phyloP scores from a whole-genome alignment of 176 grass and related monocot genomes.

The Aegilops umbellulata region DNA sequence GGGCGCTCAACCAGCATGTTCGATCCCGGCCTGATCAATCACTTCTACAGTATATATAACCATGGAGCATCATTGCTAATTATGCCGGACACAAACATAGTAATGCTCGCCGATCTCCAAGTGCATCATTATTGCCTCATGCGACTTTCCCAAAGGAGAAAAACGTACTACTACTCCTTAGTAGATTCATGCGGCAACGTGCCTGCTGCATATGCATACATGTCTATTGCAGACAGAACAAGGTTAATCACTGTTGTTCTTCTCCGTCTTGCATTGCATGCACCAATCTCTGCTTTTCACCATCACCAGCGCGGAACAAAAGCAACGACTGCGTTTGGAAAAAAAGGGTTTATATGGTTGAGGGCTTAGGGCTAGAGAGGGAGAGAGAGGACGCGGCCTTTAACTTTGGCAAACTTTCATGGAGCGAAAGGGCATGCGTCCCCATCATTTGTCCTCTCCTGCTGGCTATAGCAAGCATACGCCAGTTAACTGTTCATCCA shows the following conservation, averaged over 20 bases:
- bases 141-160: slow-evolving; percentile 23
- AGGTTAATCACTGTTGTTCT: no score
- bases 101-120: background rate
- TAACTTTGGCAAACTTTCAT: slow-evolving; percentile 48
- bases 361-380: background rate
- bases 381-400: background rate
- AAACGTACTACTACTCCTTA: background rate
- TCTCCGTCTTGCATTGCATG: background rate
- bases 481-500: slow-evolving; percentile 34
- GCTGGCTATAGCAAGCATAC: background rate
- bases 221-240: no score
- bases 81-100: slow-evolving; percentile 13
- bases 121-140: slow-evolving; percentile 35
- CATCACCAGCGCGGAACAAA: slow-evolving; percentile 29
- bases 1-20: background rate
- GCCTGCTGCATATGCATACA: background rate
- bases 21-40: no score
- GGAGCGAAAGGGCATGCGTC: slow-evolving; percentile 17
- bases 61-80: slow-evolving; percentile 25
- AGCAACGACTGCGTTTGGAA: slow-evolving; percentile 18
- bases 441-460: slow-evolving; percentile 17
- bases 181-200: background rate
- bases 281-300: slow-evolving; percentile 36
- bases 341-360: slow-evolving; percentile 21
- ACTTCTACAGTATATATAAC: background rate